Conservation (phyloP, 2,329 filamentous ascomycete genomes). For the Herpotrichia juniperi region DNA sequence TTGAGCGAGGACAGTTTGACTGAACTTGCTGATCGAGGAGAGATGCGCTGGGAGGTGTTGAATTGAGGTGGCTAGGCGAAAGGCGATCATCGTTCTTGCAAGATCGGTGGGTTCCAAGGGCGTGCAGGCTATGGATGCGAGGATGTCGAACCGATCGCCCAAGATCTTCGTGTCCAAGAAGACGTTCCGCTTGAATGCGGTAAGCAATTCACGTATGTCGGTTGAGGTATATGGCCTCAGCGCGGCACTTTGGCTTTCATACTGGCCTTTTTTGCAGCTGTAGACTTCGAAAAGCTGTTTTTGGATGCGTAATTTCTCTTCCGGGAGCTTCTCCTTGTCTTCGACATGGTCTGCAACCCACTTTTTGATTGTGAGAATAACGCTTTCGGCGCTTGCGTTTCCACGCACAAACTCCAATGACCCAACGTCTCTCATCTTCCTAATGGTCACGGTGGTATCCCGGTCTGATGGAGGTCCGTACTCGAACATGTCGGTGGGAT, state of each 20-base stretch:
- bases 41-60: conserved; percentile 24
- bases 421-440: conserved; percentile 22
- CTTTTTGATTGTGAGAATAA: conserved; percentile 41
- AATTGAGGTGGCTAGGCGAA: conserved; percentile 31
- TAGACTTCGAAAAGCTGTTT: conserved; percentile 22
- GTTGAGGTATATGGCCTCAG: background rate
- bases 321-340: conserved; percentile 25
- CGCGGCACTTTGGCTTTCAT: background rate
- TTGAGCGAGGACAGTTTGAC: conserved; percentile 24
- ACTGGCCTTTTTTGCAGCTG: background rate
- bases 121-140: conserved; percentile 35
- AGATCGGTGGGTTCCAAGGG: conserved; percentile 22
- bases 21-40: conserved; percentile 22
- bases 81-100: conserved; percentile 35
- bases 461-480: conserved; percentile 59
- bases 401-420: conserved; percentile 23
- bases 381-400: conserved; percentile 36
- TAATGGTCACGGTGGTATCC: conserved; percentile 45
- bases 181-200: conserved; percentile 24
- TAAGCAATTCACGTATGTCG: background rate
- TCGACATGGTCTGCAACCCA: conserved; percentile 40
- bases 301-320: conserved; percentile 26
- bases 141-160: conserved; percentile 37
- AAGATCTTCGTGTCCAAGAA: conserved; percentile 35
- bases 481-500: conserved; percentile 64